A percentile compares a stretch with the other conserved stretches of the same genome.
These are phyloP conservation scores for Scedosporium minutisporum DNA, from an alignment of 2,329 filamentous ascomycete genomes.

Conservation along the genomic window DNA sequence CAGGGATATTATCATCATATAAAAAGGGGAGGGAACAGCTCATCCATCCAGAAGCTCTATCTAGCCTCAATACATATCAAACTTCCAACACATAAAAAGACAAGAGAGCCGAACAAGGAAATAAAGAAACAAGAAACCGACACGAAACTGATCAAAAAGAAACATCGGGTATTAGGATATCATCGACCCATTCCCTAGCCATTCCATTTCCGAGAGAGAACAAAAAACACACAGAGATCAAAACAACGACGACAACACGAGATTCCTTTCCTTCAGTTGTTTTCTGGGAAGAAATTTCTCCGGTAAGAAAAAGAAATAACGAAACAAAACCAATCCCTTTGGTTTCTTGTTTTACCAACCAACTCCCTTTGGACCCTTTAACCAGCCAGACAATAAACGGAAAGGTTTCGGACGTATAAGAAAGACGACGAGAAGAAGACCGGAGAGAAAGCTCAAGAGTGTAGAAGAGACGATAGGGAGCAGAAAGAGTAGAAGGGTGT, in stretches of 20 bases:
- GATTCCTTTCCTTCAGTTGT: no score
- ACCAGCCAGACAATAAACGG: background rate
- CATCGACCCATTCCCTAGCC: background rate
- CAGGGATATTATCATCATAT: no score
- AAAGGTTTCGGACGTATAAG: background rate
- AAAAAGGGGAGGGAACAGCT: background rate
- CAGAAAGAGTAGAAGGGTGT: background rate
- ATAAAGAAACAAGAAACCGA: background rate
- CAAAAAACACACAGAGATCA: background rate
- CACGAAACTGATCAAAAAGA: background rate
- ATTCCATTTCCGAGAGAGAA: background rate
- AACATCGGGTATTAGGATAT: background rate
- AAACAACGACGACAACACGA: background rate
- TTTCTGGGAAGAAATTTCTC: no score
- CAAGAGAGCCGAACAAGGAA: background rate
- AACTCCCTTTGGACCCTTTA: background rate
- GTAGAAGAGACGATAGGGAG: no score
- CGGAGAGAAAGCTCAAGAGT: no score
- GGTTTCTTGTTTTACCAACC: background rate
- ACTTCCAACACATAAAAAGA: background rate
- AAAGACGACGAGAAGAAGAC: background rate
- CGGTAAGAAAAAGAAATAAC: background rate
- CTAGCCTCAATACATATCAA: no score
- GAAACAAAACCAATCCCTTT: constrained; percentile 1
- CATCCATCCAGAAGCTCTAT: background rate